These are phyloP conservation scores for Cenchrus americanus DNA, from an alignment of 176 grass and related monocot genomes.

Conservation along the genomic window DNA sequence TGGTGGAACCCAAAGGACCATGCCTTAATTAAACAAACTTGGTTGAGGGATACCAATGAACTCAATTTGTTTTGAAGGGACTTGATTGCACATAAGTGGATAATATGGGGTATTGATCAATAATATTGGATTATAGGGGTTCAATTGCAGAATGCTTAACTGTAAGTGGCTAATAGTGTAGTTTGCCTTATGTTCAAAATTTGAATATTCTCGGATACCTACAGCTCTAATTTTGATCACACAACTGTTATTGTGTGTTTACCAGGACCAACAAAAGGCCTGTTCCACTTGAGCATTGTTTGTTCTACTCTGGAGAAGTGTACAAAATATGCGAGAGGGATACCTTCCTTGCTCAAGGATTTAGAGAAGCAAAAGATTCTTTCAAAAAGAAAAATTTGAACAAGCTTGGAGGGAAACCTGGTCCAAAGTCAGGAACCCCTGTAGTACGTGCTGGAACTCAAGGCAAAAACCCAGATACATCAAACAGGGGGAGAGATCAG, in stretches of 20 bases:
- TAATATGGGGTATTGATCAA: not conserved
- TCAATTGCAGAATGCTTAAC: slow-evolving; percentile 14
- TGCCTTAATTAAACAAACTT: slow-evolving; percentile 1
- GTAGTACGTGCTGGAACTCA: slow-evolving; percentile 47
- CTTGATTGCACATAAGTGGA: slow-evolving; percentile 15
- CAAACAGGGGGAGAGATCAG: slow-evolving; percentile 67
- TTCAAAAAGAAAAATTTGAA: slow-evolving; percentile 79
- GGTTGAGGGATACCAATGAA: not conserved
- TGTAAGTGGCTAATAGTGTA: not conserved
- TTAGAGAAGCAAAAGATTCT: slow-evolving; percentile 83
- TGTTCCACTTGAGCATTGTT: slow-evolving; percentile 92
- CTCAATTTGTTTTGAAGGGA: not conserved
- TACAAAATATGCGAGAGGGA: slow-evolving; percentile 90
- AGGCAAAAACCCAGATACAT: slow-evolving; percentile 62
- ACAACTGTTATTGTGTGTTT: slow-evolving; percentile 32
- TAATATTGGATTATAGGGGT: slow-evolving; percentile 15
- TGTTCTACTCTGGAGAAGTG: slow-evolving; percentile 89
- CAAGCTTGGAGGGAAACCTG: slow-evolving; percentile 56
- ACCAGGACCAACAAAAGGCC: slow-evolving; percentile 88
- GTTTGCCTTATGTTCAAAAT: slow-evolving; percentile 1
- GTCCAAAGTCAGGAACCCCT: slow-evolving; percentile 52
- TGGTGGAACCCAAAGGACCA: not conserved
- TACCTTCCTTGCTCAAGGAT: slow-evolving; percentile 80
- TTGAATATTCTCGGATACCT: slow-evolving; percentile 13
- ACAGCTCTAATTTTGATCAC: slow-evolving; percentile 37